Evolutionary conservation across 2,329 filamentous ascomycete genomes (phyloP), one percentile per base, ranked within the genome.

Genomic region (Colletotrichum navitas): DNA sequence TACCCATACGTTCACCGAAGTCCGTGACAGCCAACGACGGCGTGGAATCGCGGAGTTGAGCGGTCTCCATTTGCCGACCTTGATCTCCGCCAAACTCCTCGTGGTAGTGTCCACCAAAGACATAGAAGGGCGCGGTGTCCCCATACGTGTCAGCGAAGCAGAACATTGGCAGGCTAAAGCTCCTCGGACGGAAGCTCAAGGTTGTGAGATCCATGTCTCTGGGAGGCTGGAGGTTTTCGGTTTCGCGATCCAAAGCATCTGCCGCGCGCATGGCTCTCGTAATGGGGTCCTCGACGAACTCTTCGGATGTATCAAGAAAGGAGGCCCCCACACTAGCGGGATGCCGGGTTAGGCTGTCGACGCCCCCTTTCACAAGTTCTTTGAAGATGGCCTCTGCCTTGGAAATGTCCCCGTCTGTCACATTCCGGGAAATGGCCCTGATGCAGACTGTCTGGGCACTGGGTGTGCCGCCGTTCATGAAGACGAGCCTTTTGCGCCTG

Each of bases 1-100:
- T 59, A 92, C 97, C 72, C 94, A 95, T 74, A 97, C 97, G 77
- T 82, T 94, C 26, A 81, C 84, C 77, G 85, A 87, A 75, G 77
- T 84, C 58, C 5, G 76, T 79, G 47, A 79, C 65, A n/a, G 76
- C 74, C 56, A 81, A 76, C 5, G 68, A 76, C 3, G 78, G 77
- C 18, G 77, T 72, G 72, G 49, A 24, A 18, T 24, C 21, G 26
- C 24, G 14, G 2, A 21, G n/a, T 14, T 36, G 45, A 29, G 29
- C 14, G 24, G 21, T 14, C 4, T 41, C 52, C 14, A 2, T 12
- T 18, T 26, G 14, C 10, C 14, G 29, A 1, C 49, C 68, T n/a
- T 60, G 51, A 7, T 68, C 59, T 29, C 45, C 47, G 3, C 36
- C n/a, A n/a, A 21, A 29, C 1, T 67, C 59, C 18, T 67, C 63